phyloP scores from a whole-genome alignment of 179 eudicot species.

The Carnegiea gigantea region DNA sequence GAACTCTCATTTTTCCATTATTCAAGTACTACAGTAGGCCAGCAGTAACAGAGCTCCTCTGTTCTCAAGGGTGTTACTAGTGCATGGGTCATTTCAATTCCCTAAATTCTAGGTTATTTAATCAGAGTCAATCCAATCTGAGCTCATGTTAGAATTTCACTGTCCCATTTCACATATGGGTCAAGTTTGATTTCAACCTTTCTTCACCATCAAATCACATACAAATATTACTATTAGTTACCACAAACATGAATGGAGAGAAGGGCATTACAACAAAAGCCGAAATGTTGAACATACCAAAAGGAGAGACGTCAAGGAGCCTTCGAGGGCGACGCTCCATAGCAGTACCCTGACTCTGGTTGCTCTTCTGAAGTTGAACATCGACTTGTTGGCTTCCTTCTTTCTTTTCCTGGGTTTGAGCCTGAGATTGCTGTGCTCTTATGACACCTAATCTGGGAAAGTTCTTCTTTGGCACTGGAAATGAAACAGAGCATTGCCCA shows the following conservation, averaged over 20 bases:
- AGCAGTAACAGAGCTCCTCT: neutral
- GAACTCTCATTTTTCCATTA: neutral
- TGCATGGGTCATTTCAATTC: no score
- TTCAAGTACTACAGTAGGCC: neutral
- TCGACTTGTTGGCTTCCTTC: constrained; percentile 37
- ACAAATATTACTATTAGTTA: no score
- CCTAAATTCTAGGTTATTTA: no score
- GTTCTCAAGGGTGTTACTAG: neutral
- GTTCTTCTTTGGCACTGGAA: constrained; percentile 1
- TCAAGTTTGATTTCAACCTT: no score
- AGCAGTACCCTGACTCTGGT: constrained; percentile 22
- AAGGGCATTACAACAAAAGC: no score
- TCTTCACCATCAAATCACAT: no score
- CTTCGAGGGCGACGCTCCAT: constrained; percentile 51
- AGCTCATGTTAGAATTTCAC: no score
- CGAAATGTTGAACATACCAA: constrained; percentile 43
- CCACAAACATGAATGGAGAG: no score
- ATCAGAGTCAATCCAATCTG: no score
- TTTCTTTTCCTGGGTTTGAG: constrained; percentile 26
- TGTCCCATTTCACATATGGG: no score
- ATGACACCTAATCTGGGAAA: constrained; percentile 20
- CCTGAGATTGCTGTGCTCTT: constrained; percentile 38
- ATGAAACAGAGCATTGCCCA: constrained; percentile 1
- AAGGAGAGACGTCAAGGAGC: constrained; percentile 50
- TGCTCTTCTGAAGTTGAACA: constrained; percentile 28